Evolutionary conservation across 148 eudicot genomes (phyloP), one percentile per base, ranked within the genome.

Genomic region (Linanthus parryae): DNA sequence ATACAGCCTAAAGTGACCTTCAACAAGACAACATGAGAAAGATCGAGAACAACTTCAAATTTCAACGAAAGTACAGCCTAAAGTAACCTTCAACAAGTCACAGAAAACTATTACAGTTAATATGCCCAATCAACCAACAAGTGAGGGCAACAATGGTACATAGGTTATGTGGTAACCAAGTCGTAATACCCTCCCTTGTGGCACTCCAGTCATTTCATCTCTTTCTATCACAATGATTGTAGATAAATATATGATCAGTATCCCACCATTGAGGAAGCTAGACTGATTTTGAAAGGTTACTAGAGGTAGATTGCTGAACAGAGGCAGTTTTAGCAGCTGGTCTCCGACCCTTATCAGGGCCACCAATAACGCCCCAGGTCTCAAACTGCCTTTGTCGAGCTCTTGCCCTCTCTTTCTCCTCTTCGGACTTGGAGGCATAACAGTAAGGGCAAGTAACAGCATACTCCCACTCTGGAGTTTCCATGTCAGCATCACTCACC

Each of bases 401-500:
- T 59, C 98, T 74, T 7, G 96, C 98, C 65, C 98, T 71, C 61
- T 92, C 94, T 63, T 81, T 87, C 71, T 84, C 96, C 62, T 84
- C 96, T 71, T 79, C 98, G 1, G 96, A 87, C 68, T 92, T 92
- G 5, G 72, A 58, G 0, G 88, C 71, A 74, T 56, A 79, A 67
- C 98, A 92, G 57, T 92, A 64, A 0, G 96, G 96, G 35, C 98
- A 92, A 24, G 83, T 59, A 43, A 92, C 96, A 2, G 64, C 98
- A 31, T 67, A 62, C 56, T 92, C 98, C 66, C 77, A 92, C 55
- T 79, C 70, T 29, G 90, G 83, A 31, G 96, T 65, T 70, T 81
- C 94, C 98, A 87, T 87, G 52, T 92, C 98, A n/a, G 82, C 90
- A 76, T 92, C 94, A 19, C 94, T 87, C 52, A 92, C 88, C 0